A percentile compares a stretch with the other conserved stretches of the same genome.
Conservation (phyloP, 1,284 basidiomycete species). For the Ceratorhiza oryzae-sativae region DNA sequence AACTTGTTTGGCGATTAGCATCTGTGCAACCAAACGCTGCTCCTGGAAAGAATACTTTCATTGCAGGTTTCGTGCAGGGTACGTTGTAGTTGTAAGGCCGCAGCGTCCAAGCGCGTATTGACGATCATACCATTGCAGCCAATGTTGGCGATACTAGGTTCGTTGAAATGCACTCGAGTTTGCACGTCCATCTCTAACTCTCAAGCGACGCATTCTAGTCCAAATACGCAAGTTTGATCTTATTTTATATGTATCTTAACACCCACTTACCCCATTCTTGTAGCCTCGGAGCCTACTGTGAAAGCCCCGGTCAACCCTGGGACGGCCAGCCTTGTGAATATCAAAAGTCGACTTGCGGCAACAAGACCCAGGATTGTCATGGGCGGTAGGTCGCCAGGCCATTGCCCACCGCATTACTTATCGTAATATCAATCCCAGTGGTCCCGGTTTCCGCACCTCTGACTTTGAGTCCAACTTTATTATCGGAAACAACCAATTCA, state of each 20-base stretch:
- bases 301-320: conserved; percentile 71
- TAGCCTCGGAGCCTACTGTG: conserved; percentile 76
- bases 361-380: conserved; percentile 68
- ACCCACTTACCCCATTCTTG: conserved; percentile 1
- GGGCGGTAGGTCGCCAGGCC: conserved; percentile 60
- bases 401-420: background rate
- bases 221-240: conserved; percentile 67
- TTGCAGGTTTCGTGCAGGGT: conserved; percentile 81
- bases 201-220: conserved; percentile 51
- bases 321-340: conserved; percentile 71
- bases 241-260: background rate
- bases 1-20: conserved; percentile 52
- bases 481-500: conserved; percentile 70
- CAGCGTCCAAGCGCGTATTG: too few relatives aligned
- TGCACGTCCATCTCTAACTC: background rate
- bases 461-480: conserved; percentile 75
- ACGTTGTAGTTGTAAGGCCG: conserved; percentile 43
- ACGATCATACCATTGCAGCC: conserved; percentile 52
- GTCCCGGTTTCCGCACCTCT: conserved; percentile 73
- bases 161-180: background rate
- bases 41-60: conserved; percentile 73
- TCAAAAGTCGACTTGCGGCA: conserved; percentile 77
- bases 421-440: conserved; percentile 53
- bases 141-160: conserved; percentile 72
- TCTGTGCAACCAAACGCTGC: conserved; percentile 65